Evolutionary conservation across 2,329 filamentous ascomycete genomes (phyloP), one percentile per base, ranked within the genome.

Genomic region (Cladosporium sp.): DNA sequence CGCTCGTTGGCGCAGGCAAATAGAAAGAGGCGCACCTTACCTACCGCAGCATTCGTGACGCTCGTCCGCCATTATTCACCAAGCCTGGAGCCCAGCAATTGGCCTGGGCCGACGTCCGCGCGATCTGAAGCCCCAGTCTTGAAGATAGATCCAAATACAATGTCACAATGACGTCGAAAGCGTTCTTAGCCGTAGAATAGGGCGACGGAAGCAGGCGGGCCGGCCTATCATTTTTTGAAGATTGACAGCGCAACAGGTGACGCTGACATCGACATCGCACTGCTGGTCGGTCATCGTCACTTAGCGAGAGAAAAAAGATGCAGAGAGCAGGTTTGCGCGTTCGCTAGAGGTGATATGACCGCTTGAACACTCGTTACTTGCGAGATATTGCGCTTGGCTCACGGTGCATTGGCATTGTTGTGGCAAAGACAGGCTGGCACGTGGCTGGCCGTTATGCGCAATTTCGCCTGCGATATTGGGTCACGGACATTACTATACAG

Each of bases 81-180:
- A 57, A 56, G 54, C 16, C 51, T 54, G 25, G 26, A 54, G 28
- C 51, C 39, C 39, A 46, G 39, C 39, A 46, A 46, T 46, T 46
- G 39, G 51, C 54, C 28, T 57, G 21, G 54, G 32, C 54, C 32
- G 28, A 25, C 39, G 10, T 46, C 39, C 39, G 39, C 39, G 39
- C 39, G 39, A 46, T 46, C 39, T 46, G n/a, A 23, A 46, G 39
- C 39, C 39, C 39, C 21, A 46, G 39, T 46, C 39, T 46, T 11
- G n/a, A n/a, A 46, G n/a, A 46, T 46, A 46, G 39, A 46, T 46
- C 8, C 8, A 13, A 21, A 46, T 46, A 11, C 39, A 21, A 21
- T 21, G 51, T 54, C 51, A 54, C 51, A n/a, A 26, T 54, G 51
- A 54, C 51, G 51, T 54, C 26, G 32, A 54, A 13, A 54, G 16